Percentiles rank a stretch among this genome's conserved stretches.
These are phyloP conservation scores for Dryas alaskensis DNA, from an alignment of 306 rosid species.

Conservation along the genomic window DNA sequence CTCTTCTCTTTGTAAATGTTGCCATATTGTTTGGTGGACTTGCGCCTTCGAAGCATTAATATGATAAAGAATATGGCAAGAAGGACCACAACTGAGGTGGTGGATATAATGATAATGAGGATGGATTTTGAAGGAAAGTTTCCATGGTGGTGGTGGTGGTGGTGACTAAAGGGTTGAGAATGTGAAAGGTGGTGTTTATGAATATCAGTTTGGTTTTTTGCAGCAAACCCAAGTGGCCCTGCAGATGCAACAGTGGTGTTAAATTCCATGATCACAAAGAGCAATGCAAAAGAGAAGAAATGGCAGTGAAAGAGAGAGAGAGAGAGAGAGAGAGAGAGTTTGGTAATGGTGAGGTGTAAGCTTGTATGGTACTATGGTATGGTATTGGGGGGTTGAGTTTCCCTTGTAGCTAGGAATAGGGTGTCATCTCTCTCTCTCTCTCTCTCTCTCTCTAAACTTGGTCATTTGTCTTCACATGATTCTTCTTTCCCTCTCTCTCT, in stretches of 20 bases:
- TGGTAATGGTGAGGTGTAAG: slow-evolving; percentile 27
- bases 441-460: slow-evolving; percentile 29
- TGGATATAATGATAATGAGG: slow-evolving; percentile 43
- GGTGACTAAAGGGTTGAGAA: slow-evolving; percentile 29
- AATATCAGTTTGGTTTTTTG: slow-evolving; percentile 27
- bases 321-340: slow-evolving; percentile 26
- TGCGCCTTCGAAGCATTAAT: slow-evolving; percentile 56
- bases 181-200: slow-evolving; percentile 33
- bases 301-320: slow-evolving; percentile 29
- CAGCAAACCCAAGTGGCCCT: slow-evolving; percentile 27
- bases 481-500: slow-evolving; percentile 21
- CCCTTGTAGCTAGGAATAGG: slow-evolving; percentile 29
- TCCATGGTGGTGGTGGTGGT: slow-evolving; percentile 28
- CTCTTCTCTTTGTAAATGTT: slow-evolving; percentile 37
- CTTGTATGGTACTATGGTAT: slow-evolving; percentile 19
- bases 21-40: slow-evolving; percentile 36
- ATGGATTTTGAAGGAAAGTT: slow-evolving; percentile 51
- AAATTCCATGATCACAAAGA: slow-evolving; percentile 63
- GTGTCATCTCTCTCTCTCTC: not conserved
- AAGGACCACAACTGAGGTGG: slow-evolving; percentile 33
- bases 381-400: slow-evolving; percentile 25
- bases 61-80: slow-evolving; percentile 47
- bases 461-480: slow-evolving; percentile 28
- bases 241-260: slow-evolving; percentile 36
- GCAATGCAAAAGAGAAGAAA: slow-evolving; percentile 22